Percentiles rank a stretch among this genome's conserved stretches.
phyloP scores from a whole-genome alignment of 345 rosid genomes.

The Aquilaria malaccensis region DNA sequence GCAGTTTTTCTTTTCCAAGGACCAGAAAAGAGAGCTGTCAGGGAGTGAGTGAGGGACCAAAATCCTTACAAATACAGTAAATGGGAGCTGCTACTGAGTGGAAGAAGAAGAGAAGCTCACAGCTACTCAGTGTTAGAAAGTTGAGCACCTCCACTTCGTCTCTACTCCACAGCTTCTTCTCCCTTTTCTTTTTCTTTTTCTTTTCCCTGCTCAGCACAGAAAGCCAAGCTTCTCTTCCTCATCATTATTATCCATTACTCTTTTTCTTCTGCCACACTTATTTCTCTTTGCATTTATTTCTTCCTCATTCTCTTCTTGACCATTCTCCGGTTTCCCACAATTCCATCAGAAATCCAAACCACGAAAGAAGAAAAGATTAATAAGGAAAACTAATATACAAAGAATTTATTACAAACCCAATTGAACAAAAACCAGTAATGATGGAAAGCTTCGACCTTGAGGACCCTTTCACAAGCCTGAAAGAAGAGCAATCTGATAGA shows the following conservation, averaged over 20 bases:
- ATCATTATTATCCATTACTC: constrained; percentile 20
- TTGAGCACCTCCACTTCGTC: constrained; percentile 2
- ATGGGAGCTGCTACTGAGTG: constrained; percentile 18
- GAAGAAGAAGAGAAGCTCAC: constrained; percentile 2
- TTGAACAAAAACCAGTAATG: neutral
- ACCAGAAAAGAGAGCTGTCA: neutral
- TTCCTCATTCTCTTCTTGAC: constrained; percentile 9
- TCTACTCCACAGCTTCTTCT: constrained; percentile 11
- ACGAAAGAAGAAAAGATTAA: neutral
- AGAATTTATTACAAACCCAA: neutral
- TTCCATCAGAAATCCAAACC: neutral
- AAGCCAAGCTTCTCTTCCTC: constrained; percentile 39
- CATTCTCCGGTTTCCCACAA: constrained; percentile 9
- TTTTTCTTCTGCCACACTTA: constrained; percentile 7
- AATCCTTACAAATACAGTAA: constrained; percentile 8
- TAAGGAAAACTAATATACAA: neutral
- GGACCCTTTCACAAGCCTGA: constrained; percentile 30
- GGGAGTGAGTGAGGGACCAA: constrained; percentile 1
- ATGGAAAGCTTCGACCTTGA: constrained; percentile 38
- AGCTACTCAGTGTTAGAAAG: constrained; percentile 15
- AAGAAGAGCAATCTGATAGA: constrained; percentile 13
- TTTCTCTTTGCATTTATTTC: constrained; percentile 7
- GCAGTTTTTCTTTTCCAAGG: constrained; percentile 20
- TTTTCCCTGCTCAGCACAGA: constrained; percentile 14
- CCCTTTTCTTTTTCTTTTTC: too few species aligned